Conservation (phyloP, 164 flowering plant species). For the Aristolochia californica region DNA sequence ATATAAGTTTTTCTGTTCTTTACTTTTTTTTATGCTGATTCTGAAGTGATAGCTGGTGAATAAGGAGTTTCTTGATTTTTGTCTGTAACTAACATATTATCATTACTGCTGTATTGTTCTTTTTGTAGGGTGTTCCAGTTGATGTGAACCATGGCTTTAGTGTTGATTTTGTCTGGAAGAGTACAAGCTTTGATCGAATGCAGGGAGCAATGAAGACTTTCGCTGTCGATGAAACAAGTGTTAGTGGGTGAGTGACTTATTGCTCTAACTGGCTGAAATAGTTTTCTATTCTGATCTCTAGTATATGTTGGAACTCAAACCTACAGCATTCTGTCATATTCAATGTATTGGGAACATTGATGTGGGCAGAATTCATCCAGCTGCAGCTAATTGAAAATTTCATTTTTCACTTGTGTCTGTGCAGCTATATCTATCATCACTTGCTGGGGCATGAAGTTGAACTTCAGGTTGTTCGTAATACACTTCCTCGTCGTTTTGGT, state of each 20-base stretch:
- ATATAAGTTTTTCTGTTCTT: conserved; percentile 1
- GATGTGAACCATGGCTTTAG: conserved; percentile 96
- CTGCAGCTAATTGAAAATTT: no score
- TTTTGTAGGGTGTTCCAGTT: conserved; percentile 83
- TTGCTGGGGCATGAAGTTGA: conserved; percentile 98
- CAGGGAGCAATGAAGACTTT: conserved; percentile 98
- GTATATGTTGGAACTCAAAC: background rate
- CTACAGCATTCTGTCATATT: no score
- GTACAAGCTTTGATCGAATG: conserved; percentile 99
- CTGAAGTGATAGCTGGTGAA: background rate
- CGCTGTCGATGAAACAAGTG: conserved; percentile 99
- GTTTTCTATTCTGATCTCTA: background rate
- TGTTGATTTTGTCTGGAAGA: conserved; percentile 99
- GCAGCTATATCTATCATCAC: conserved; percentile 93
- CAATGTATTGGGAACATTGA: no score
- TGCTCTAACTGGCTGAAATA: background rate
- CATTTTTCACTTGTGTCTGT: background rate
- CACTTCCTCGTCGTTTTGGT: conserved; percentile 97
- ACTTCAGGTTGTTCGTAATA: conserved; percentile 87
- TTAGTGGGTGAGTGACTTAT: conserved; percentile 73
- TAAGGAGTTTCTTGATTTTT: no score
- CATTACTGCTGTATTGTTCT: no score
- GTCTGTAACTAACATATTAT: no score
- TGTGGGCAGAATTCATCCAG: no score
- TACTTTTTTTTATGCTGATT: background rate